Evolutionary conservation across 2,329 filamentous ascomycete genomes (phyloP).

Genomic region (Chrysoporthe puriensis): DNA sequence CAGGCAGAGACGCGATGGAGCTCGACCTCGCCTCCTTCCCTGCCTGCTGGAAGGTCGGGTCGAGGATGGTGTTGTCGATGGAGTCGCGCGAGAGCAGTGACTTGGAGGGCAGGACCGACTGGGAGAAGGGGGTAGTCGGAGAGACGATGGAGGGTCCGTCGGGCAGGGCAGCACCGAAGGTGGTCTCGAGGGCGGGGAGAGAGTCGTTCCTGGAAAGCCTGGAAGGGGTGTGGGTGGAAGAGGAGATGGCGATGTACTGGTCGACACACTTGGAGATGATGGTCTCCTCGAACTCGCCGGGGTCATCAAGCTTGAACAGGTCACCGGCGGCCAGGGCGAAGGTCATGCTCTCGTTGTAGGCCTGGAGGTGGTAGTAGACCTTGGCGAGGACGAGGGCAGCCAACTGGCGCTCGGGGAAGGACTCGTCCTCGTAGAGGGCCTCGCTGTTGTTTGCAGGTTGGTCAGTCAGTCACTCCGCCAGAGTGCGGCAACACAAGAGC

Average conservation of each 20-base stretch:
- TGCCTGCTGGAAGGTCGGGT: conserved; percentile 58
- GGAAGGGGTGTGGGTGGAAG: conserved; percentile 53
- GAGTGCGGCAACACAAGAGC: conserved; percentile 23
- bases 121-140: conserved; percentile 92
- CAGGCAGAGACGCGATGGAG: conserved; percentile 66
- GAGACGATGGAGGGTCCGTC: conserved; percentile 77
- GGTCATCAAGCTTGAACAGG: conserved; percentile 88
- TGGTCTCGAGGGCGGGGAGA: conserved; percentile 74
- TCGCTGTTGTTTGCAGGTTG: conserved; percentile 62
- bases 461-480: conserved; percentile 15
- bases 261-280: conserved; percentile 99
- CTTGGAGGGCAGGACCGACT: conserved; percentile 90
- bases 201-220: conserved; percentile 48
- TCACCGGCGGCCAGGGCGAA: conserved; percentile 95
- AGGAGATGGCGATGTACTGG: conserved; percentile 84
- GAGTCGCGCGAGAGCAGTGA: conserved; percentile 88
- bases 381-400: conserved; percentile 94
- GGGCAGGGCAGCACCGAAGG: conserved; percentile 70
- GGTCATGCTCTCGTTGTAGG: conserved; percentile 99
- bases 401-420: conserved; percentile 90
- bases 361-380: conserved; percentile 98
- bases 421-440: conserved; percentile 94
- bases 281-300: conserved; percentile 96
- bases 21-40: conserved; percentile 58
- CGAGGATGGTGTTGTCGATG: conserved; percentile 65